A percentile compares a stretch with the other conserved stretches of the same genome.
phyloP scores from a whole-genome alignment of 805 yeast species.

The Kodamaea lidongshanica region DNA sequence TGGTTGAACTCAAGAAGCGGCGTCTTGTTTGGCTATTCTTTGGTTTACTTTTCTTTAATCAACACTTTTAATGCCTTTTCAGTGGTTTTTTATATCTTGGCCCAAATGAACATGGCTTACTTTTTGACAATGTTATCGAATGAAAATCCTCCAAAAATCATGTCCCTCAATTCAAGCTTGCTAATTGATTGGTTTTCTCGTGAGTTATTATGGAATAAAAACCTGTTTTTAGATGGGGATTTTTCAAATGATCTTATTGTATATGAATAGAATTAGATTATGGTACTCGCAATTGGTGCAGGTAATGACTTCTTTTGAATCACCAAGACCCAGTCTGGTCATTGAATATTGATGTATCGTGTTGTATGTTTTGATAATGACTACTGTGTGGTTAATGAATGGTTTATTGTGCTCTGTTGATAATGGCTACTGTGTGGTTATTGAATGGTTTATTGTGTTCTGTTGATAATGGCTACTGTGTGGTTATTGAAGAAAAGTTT shows the following conservation, averaged over 20 bases:
- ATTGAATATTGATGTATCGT: too few species aligned
- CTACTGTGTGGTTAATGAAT: too few species aligned
- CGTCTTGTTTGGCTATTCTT: constrained; percentile 49
- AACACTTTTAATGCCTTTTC: constrained; percentile 40
- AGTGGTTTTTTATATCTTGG: constrained; percentile 44
- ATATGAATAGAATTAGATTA: too few species aligned
- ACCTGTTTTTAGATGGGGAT: constrained; percentile 17
- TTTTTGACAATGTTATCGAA: constrained; percentile 49
- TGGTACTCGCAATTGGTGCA: too few species aligned
- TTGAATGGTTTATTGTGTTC: too few species aligned
- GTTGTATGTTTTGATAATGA: too few species aligned
- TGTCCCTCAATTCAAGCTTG: constrained; percentile 1
- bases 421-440: too few species aligned
- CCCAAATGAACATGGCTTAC: constrained; percentile 49
- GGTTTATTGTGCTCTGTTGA: too few species aligned
- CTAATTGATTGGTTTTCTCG: constrained; percentile 27
- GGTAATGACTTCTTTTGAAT: too few species aligned
- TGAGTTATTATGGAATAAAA: constrained; percentile 27
- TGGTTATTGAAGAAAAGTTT: too few species aligned
- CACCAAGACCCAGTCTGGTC: too few species aligned
- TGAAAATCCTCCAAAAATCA: constrained; percentile 26
- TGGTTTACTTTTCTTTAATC: constrained; percentile 39
- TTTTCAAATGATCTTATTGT: constrained; percentile 22
- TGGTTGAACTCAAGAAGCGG: constrained; percentile 54
- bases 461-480: too few species aligned